phyloP scores from a whole-genome alignment of 2,329 filamentous ascomycete genomes.

The Akanthomyces lecanii region DNA sequence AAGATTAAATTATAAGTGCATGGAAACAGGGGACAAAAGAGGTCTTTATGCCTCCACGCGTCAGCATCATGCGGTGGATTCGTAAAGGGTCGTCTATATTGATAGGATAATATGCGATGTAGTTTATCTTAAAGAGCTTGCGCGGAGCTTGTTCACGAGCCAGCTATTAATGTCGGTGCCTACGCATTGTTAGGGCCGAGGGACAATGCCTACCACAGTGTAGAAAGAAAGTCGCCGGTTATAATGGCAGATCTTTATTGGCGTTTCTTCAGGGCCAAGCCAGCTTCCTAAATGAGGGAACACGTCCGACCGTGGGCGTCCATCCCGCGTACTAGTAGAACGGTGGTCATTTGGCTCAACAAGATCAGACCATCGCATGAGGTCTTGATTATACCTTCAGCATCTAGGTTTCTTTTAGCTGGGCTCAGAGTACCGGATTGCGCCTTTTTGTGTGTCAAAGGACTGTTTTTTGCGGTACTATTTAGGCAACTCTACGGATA shows the following conservation, averaged over 20 bases:
- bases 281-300: not conserved
- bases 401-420: not conserved
- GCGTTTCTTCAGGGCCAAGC: not conserved
- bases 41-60: not conserved
- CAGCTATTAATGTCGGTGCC: not conserved
- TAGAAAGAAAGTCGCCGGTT: not conserved
- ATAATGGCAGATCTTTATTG: not conserved
- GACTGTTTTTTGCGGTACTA: not conserved
- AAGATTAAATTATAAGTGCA: not conserved
- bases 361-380: constrained; percentile 9
- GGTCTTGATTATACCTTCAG: not conserved
- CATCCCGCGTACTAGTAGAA: not conserved
- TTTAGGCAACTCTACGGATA: not conserved
- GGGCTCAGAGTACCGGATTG: not conserved
- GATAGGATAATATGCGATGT: not conserved
- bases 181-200: not conserved
- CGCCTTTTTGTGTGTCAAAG: not conserved
- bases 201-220: not conserved
- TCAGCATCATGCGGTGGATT: not conserved
- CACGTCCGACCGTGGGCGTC: constrained; percentile 1
- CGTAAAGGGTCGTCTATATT: not conserved
- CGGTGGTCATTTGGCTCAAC: not conserved
- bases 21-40: not conserved
- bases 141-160: not conserved
- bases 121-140: not conserved